Base-by-base conservation (phyloP, 2,329 filamentous ascomycete species). In the Aureobasidium pullulans region DNA sequence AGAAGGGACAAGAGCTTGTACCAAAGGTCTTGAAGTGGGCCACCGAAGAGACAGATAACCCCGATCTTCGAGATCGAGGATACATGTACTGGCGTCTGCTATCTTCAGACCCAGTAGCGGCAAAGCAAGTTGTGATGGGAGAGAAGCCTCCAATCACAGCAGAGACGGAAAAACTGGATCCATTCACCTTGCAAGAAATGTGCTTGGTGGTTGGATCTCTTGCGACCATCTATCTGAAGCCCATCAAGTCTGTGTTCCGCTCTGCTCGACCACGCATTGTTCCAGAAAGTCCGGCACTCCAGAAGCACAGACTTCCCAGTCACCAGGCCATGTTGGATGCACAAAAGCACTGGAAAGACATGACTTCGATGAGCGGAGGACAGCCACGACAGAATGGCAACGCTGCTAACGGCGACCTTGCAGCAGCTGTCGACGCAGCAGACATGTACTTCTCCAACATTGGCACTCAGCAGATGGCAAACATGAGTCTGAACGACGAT, bases 1-100 rank as follows among this genome's bases (percentile, higher is more conserved):
- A 92, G 15, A 96, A 96, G 70, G 94, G 90, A 29, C 92, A 96
- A 68, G 86, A 95, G 56, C 80, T 99, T 6, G 93, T 99, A 0
- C 94, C 93, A 0, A 91, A 91, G 68, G 93, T 97, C 2, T 79
- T 99, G 53, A 97, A 97, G 74, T 97, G 94, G 93, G 95, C 94
- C 4, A 99, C 94, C 0, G 94, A 97, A 72, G 94, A 97, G 72
- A 97, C 93, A n/a, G 94, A 99, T 70, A 96, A 99, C 73, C 94
- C 94, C 0, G 94, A 99, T 73, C 83, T 99, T 31, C 86, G 94
- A 64, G 94, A 99, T 72, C 82, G 94, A 67, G 94, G 94, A 0
- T 99, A 96, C 78, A 97, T 99, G 92, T 99, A 99, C 79, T 99
- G 94, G 94, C 89, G 94, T 4, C 81, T 99, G 13, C 81, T 99